phyloP scores from a whole-genome alignment of 2,329 filamentous ascomycete genomes.

The Claviceps africana region DNA sequence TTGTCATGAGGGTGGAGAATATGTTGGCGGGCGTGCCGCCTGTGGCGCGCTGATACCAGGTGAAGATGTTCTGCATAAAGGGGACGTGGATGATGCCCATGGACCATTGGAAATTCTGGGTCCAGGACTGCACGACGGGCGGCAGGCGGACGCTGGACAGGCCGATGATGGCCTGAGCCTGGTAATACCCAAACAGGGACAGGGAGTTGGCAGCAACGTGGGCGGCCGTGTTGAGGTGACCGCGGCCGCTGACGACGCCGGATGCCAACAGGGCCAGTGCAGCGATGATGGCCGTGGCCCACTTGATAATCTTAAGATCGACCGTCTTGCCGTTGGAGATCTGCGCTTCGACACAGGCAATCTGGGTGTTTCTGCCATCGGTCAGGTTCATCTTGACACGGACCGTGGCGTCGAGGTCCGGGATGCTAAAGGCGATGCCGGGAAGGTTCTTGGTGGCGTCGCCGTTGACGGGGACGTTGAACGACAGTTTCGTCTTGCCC shows the following conservation, averaged over 20 bases:
- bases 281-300: conserved; percentile 76
- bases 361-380: conserved; percentile 36
- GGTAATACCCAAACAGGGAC: conserved; percentile 84
- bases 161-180: conserved; percentile 80
- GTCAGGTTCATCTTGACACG: conserved; percentile 65
- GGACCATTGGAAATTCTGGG: conserved; percentile 93
- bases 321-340: conserved; percentile 88
- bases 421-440: conserved; percentile 72
- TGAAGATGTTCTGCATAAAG: conserved; percentile 76
- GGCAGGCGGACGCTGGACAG: conserved; percentile 68
- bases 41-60: conserved; percentile 88
- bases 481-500: conserved; percentile 60
- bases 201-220: conserved; percentile 86
- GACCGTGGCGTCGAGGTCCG: conserved; percentile 77
- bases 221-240: conserved; percentile 87
- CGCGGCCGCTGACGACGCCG: conserved; percentile 74
- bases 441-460: conserved; percentile 53
- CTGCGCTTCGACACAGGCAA: conserved; percentile 75
- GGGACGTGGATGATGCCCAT: conserved; percentile 80
- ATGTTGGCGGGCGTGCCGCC: conserved; percentile 73
- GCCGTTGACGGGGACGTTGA: conserved; percentile 46
- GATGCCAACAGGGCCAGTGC: conserved; percentile 71
- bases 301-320: conserved; percentile 72
- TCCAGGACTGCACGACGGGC: conserved; percentile 80
- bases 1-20: conserved; percentile 55